phyloP scores from a whole-genome alignment of 352 stramenopile species.

The Phytopythium ostracodes region DNA sequence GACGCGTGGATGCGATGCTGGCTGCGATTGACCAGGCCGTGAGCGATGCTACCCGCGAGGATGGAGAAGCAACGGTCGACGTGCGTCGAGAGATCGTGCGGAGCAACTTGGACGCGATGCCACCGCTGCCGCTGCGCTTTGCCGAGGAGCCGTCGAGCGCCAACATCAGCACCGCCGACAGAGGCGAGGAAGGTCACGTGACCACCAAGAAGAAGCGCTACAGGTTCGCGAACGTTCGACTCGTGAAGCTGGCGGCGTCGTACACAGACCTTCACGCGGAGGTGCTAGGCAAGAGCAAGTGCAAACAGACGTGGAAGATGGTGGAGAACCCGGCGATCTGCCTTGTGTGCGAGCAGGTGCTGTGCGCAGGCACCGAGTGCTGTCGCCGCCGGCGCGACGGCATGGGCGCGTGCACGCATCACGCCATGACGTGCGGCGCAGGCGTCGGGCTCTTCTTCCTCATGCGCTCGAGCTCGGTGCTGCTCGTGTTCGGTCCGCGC shows the following conservation, averaged over 20 bases:
- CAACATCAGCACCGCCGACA: neutral
- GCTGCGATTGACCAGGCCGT: slow-evolving; percentile 29
- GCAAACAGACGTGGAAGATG: slow-evolving; percentile 62
- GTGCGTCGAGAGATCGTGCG: slow-evolving; percentile 23
- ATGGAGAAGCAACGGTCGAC: slow-evolving; percentile 12
- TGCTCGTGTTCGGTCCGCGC: slow-evolving; percentile 66
- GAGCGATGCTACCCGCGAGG: neutral
- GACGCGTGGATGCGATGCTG: slow-evolving; percentile 38
- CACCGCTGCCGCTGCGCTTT: slow-evolving; percentile 48
- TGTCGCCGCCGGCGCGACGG: slow-evolving; percentile 60
- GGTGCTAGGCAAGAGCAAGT: slow-evolving; percentile 66
- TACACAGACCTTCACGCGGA: slow-evolving; percentile 82
- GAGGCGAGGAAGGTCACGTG: neutral
- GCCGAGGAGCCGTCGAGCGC: slow-evolving; percentile 26
- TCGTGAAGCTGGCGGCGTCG: slow-evolving; percentile 55
- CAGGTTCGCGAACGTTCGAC: slow-evolving; percentile 54
- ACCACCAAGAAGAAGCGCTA: slow-evolving; percentile 11
- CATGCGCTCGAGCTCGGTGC: slow-evolving; percentile 70
- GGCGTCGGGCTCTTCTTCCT: slow-evolving; percentile 81
- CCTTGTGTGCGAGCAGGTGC: slow-evolving; percentile 65
- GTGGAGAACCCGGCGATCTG: slow-evolving; percentile 82
- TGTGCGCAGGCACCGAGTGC: slow-evolving; percentile 81
- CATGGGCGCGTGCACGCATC: slow-evolving; percentile 72
- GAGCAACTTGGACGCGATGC: slow-evolving; percentile 48
- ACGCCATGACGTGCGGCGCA: slow-evolving; percentile 67